These are phyloP conservation scores for Candida labiduridarum DNA, from an alignment of 1,139 yeast genomes.

Conservation along the genomic window DNA sequence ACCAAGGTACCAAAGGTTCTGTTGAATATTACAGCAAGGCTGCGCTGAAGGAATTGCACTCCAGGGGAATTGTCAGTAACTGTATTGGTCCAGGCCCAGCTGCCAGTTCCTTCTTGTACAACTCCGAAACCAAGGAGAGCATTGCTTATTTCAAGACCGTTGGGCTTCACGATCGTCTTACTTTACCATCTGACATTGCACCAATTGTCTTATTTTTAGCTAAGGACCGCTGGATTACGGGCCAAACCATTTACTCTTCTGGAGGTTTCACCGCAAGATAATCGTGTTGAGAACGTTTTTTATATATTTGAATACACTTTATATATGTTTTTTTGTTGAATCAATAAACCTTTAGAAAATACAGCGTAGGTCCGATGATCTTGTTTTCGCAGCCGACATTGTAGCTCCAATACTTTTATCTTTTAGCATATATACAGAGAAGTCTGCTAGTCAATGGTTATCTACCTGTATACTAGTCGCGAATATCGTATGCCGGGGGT, in stretches of 20 bases:
- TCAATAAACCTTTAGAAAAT: no score
- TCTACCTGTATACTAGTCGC: no score
- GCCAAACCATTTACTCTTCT: slow-evolving; percentile 65
- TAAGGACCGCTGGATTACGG: slow-evolving; percentile 69
- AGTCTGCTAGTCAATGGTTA: no score
- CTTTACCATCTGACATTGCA: slow-evolving; percentile 61
- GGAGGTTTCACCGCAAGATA: slow-evolving; percentile 72
- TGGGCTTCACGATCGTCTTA: slow-evolving; percentile 51
- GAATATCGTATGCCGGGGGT: no score
- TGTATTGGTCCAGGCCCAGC: slow-evolving; percentile 72
- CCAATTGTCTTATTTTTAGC: slow-evolving; percentile 64
- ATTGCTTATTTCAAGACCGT: slow-evolving; percentile 57
- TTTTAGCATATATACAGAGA: no score
- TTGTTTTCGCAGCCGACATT: no score
- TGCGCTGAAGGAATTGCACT: slow-evolving; percentile 57
- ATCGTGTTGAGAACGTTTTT: no score
- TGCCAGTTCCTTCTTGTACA: slow-evolving; percentile 71
- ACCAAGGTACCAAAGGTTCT: slow-evolving; percentile 66
- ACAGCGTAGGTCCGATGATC: no score
- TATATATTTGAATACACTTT: no score
- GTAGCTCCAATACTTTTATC: no score
- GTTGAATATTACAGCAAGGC: slow-evolving; percentile 61
- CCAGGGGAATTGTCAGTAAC: slow-evolving; percentile 53
- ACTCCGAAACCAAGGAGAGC: slow-evolving; percentile 56
- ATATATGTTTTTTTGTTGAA: slow-evolving; percentile 18